These are phyloP conservation scores for Colletotrichum sidae DNA, from an alignment of 2,329 filamentous ascomycete species.

Conservation along the genomic window DNA sequence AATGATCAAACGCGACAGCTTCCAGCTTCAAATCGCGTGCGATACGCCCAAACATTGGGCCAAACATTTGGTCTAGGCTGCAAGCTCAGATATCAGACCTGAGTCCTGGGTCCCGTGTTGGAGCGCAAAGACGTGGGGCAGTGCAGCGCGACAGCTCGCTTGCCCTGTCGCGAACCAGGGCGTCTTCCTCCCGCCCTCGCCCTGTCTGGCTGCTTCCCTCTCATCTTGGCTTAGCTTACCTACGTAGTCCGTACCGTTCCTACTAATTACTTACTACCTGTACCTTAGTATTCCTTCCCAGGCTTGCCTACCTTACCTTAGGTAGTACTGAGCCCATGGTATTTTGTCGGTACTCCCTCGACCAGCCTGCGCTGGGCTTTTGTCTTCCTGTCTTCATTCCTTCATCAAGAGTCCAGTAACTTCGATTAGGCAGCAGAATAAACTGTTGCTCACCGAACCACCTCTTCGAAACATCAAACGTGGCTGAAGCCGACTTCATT, in stretches of 20 bases:
- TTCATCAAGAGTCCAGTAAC: constrained; percentile 28
- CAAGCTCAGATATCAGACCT: no score
- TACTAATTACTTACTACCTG: constrained; percentile 5
- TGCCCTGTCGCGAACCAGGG: constrained; percentile 16
- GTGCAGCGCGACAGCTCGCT: constrained; percentile 10
- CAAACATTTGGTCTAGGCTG: no score
- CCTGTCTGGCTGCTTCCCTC: background rate
- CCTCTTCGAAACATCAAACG: constrained; percentile 21
- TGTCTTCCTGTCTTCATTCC: constrained; percentile 27
- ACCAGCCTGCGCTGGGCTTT: constrained; percentile 18
- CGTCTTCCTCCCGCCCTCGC: constrained; percentile 11
- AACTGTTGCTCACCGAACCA: constrained; percentile 11
- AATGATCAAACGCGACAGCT: background rate
- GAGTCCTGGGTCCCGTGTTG: no score
- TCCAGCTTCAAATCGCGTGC: background rate
- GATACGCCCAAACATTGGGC: no score
- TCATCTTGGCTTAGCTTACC: no score
- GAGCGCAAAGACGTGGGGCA: constrained; percentile 23
- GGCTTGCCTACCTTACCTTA: background rate
- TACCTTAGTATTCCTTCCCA: background rate
- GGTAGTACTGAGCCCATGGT: constrained; percentile 6
- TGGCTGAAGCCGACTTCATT: constrained; percentile 26
- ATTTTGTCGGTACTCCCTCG: constrained; percentile 16
- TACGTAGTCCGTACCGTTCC: background rate
- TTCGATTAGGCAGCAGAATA: constrained; percentile 36